Percentiles rank a stretch among this genome's conserved stretches.
Conservation (phyloP, 257 asterid species). For the Solanum pinnatisectum region DNA sequence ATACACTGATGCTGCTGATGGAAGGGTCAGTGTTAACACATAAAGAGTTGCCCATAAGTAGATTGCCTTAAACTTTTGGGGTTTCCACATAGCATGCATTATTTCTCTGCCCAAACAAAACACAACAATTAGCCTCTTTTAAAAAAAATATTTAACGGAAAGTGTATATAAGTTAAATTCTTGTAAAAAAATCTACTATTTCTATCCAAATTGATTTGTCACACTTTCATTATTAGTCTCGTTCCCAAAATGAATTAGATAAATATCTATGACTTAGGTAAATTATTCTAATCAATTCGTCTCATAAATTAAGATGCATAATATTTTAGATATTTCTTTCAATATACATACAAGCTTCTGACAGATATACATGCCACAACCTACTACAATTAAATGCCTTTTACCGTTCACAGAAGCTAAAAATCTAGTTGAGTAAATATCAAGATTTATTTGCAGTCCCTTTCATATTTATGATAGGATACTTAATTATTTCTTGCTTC, state of each 20-base stretch:
- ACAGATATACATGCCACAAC: not conserved
- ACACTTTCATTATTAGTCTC: too few species aligned
- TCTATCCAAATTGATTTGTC: not conserved
- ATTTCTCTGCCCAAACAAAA: slow-evolving; percentile 63
- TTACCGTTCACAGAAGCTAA: not conserved
- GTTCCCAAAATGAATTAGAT: not conserved
- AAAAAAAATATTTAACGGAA: not conserved
- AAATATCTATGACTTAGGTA: too few species aligned
- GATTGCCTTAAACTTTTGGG: slow-evolving; percentile 83
- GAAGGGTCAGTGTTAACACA: slow-evolving; percentile 82
- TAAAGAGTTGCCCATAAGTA: slow-evolving; percentile 67
- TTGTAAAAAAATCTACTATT: too few species aligned
- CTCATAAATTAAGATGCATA: not conserved
- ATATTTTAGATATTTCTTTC: not conserved
- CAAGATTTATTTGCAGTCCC: not conserved
- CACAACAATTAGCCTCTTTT: not conserved
- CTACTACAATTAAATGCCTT: not conserved
- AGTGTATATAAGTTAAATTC: not conserved
- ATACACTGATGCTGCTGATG: slow-evolving; percentile 84
- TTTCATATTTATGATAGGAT: not conserved
- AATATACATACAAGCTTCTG: not conserved
- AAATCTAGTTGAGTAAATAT: not conserved
- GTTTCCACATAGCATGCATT: slow-evolving; percentile 99
- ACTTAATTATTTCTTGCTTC: not conserved
- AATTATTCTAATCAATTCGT: not conserved